A percentile compares a stretch with the other conserved stretches of the same genome.
phyloP scores from a whole-genome alignment of 2,329 filamentous ascomycete species.

The Claviceps fusiformis region DNA sequence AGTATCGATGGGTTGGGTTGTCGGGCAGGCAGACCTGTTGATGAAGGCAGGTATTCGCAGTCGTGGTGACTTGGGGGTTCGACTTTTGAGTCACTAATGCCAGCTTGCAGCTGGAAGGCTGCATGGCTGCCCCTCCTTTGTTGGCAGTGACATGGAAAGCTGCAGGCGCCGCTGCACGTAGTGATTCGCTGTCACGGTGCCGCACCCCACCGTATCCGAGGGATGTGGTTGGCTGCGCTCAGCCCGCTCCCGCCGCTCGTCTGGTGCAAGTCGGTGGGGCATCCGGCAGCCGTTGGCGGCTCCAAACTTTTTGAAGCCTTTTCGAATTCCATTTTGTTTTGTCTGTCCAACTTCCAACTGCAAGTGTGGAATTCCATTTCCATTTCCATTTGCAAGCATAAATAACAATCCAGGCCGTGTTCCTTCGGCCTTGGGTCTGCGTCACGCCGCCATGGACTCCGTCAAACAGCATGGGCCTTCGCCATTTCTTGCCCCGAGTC shows the following conservation, averaged over 20 bases:
- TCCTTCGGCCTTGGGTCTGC: not conserved
- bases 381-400: not conserved
- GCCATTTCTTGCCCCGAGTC: conserved; percentile 64
- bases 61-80: not conserved
- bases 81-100: not conserved
- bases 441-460: not conserved
- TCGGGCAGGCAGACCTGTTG: not conserved
- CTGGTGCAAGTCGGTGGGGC: not conserved
- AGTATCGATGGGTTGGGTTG: not conserved
- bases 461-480: conserved; percentile 29
- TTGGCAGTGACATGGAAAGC: too few species aligned
- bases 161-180: too few species aligned
- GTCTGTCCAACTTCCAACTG: not conserved
- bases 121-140: not conserved
- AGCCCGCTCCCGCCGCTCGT: too few species aligned
- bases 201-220: too few species aligned
- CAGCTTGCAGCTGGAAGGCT: not conserved
- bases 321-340: not conserved
- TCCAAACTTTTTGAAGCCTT: not conserved
- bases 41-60: not conserved
- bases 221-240: too few species aligned
- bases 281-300: not conserved
- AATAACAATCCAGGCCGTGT: not conserved
- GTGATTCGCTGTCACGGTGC: too few species aligned
- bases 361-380: not conserved